Conservation (phyloP, 805 yeast genomes). For the Kodamaea fukazawae region DNA sequence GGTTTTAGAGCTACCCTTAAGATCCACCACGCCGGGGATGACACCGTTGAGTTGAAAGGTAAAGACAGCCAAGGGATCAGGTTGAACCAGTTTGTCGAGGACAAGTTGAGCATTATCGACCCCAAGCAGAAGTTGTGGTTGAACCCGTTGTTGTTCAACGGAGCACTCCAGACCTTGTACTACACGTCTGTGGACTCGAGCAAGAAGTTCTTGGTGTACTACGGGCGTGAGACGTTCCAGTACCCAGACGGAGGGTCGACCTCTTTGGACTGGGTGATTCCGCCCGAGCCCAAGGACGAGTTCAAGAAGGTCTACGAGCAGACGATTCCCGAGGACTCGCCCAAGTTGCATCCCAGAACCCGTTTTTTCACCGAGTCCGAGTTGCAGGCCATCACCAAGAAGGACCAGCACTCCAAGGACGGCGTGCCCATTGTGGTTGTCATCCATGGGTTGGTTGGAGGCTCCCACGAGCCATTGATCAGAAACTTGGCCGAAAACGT, state of each 20-base stretch:
- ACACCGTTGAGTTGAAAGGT: constrained; percentile 15
- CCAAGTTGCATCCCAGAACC: constrained; percentile 48
- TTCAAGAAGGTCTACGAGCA: constrained; percentile 24
- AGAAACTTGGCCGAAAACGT: constrained; percentile 47
- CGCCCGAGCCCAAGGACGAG: constrained; percentile 28
- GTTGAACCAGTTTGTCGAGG: constrained; percentile 11
- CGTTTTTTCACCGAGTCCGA: constrained; percentile 52
- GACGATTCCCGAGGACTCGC: constrained; percentile 35
- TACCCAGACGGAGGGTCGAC: constrained; percentile 68
- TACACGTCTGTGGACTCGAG: constrained; percentile 55
- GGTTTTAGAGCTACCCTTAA: constrained; percentile 36
- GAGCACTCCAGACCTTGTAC: constrained; percentile 74
- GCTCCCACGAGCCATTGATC: constrained; percentile 77
- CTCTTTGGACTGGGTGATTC: constrained; percentile 70
- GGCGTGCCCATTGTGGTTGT: constrained; percentile 57
- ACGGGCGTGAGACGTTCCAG: constrained; percentile 65
- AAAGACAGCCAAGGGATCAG: constrained; percentile 7
- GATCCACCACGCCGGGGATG: constrained; percentile 21
- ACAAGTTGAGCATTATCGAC: constrained; percentile 17
- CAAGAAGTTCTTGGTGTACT: constrained; percentile 55
- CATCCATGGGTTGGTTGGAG: constrained; percentile 81
- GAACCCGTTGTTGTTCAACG: constrained; percentile 65
- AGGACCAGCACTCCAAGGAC: constrained; percentile 27
- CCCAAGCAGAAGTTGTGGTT: constrained; percentile 44
- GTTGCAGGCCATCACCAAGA: constrained; percentile 21